phyloP scores from a whole-genome alignment of 768 basidiomycete species.

The Nevesoporus exiguus region DNA sequence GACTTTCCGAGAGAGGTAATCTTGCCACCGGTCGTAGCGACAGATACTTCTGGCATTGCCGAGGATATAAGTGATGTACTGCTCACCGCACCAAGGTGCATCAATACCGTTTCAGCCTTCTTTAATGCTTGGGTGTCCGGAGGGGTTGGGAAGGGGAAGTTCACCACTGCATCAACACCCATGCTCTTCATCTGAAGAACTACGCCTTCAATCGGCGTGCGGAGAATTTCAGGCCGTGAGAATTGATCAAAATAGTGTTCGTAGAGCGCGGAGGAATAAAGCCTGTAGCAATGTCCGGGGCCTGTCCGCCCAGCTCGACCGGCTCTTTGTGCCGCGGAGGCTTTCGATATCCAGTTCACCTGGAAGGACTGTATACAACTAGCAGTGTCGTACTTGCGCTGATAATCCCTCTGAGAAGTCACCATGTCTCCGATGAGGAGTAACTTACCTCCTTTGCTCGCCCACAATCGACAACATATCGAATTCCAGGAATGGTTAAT shows the following conservation, averaged over 20 bases:
- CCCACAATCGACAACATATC: slow-evolving; percentile 97
- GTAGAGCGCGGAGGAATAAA: slow-evolving; percentile 93
- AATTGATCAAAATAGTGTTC: slow-evolving; percentile 91
- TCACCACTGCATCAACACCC: slow-evolving; percentile 94
- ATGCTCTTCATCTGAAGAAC: slow-evolving; percentile 99
- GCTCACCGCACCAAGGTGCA: slow-evolving; percentile 78
- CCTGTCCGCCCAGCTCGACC: slow-evolving; percentile 98
- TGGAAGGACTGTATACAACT: slow-evolving; percentile 91
- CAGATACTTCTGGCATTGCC: slow-evolving; percentile 5
- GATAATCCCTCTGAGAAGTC: background rate
- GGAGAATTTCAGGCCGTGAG: slow-evolving; percentile 85
- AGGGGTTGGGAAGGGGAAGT: slow-evolving; percentile 98
- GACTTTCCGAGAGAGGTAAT: slow-evolving; percentile 89
- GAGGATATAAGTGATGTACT: slow-evolving; percentile 26
- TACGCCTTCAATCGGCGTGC: slow-evolving; percentile 95
- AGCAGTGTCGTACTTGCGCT: slow-evolving; percentile 80
- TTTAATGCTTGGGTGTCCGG: slow-evolving; percentile 74
- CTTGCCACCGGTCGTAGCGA: slow-evolving; percentile 45
- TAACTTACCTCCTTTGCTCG: slow-evolving; percentile 82
- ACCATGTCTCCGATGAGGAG: background rate
- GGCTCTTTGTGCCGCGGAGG: slow-evolving; percentile 89
- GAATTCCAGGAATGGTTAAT: slow-evolving; percentile 93
- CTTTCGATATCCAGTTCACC: slow-evolving; percentile 92
- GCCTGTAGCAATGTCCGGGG: slow-evolving; percentile 95
- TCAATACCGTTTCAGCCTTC: slow-evolving; percentile 79